A percentile compares a stretch with the other conserved stretches of the same genome.
Evolutionary conservation across 2,329 filamentous ascomycete genomes (phyloP).

Genomic region (Didymella pinodella): DNA sequence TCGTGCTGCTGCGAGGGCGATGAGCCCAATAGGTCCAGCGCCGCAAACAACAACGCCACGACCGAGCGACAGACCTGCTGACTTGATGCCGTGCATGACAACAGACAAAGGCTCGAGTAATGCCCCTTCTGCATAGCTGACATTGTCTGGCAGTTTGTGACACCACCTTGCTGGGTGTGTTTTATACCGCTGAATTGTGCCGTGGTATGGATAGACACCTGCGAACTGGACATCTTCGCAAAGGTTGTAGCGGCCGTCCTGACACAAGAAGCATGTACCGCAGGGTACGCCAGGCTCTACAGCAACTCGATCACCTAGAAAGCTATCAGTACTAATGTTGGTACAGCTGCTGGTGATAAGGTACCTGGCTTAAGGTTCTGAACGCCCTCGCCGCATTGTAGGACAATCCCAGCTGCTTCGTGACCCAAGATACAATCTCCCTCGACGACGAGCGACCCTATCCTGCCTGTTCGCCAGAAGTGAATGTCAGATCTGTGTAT

Average conservation of each 20-base stretch:
- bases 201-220: conserved; percentile 68
- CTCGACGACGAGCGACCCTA: conserved; percentile 68
- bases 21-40: conserved; percentile 70
- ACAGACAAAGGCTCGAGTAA: conserved; percentile 71
- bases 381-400: conserved; percentile 65
- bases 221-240: conserved; percentile 69
- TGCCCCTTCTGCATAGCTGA: conserved; percentile 67
- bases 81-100: conserved; percentile 67
- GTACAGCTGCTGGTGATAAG: neutral
- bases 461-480: conserved; percentile 71
- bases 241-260: conserved; percentile 68
- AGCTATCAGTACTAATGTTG: neutral
- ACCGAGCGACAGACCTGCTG: conserved; percentile 63
- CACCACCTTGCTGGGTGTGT: conserved; percentile 66
- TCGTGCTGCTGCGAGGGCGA: conserved; percentile 66
- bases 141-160: conserved; percentile 60
- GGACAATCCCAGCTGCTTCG: conserved; percentile 68
- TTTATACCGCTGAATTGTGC: conserved; percentile 69
- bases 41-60: conserved; percentile 61
- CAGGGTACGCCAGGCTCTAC: conserved; percentile 73
- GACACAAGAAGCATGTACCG: conserved; percentile 66
- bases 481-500: conserved; percentile 68
- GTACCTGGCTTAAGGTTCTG: conserved; percentile 58
- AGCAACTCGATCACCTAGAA: conserved; percentile 68
- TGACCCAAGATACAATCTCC: conserved; percentile 72